These are phyloP conservation scores for Massariosphaeria phaeospora DNA, from an alignment of 495 filamentous ascomycete species.

Conservation along the genomic window DNA sequence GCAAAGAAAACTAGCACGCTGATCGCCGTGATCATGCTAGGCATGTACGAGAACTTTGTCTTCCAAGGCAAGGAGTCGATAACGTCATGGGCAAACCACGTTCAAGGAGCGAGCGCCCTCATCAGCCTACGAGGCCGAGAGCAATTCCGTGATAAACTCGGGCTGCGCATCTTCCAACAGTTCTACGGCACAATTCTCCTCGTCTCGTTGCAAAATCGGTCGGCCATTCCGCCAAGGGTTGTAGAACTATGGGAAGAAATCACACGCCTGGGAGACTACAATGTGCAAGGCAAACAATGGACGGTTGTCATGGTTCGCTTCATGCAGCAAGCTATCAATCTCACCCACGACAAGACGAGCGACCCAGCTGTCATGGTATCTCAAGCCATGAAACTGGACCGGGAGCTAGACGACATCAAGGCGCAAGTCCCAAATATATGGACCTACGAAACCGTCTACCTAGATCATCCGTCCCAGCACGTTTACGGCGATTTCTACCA, in stretches of 20 bases:
- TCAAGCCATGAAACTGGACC: conserved; percentile 8
- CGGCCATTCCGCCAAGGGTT: conserved; percentile 4
- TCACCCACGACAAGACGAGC: background rate
- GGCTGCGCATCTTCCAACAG: conserved; percentile 23
- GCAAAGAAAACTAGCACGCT: conserved; percentile 21
- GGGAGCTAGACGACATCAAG: conserved; percentile 5
- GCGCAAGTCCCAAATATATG: conserved; percentile 6
- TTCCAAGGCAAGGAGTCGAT: conserved; percentile 15
- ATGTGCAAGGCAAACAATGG: conserved; percentile 7
- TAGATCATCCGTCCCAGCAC: background rate
- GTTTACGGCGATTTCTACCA: conserved; percentile 18
- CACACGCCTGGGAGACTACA: background rate
- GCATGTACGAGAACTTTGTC: conserved; percentile 27
- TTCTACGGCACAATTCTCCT: conserved; percentile 19
- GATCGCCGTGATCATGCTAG: conserved; percentile 21
- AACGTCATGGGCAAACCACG: conserved; percentile 18
- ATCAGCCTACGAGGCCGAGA: conserved; percentile 17
- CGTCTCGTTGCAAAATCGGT: conserved; percentile 3
- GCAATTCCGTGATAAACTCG: conserved; percentile 3
- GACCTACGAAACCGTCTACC: conserved; percentile 16
- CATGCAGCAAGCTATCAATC: conserved; percentile 1
- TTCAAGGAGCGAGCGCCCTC: conserved; percentile 19
- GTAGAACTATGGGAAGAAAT: conserved; percentile 5
- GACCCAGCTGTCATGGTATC: conserved; percentile 5
- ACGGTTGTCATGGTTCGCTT: conserved; percentile 11